phyloP scores from a whole-genome alignment of 2,329 filamentous ascomycete species.

The Pseudogymnoascus sp. region DNA sequence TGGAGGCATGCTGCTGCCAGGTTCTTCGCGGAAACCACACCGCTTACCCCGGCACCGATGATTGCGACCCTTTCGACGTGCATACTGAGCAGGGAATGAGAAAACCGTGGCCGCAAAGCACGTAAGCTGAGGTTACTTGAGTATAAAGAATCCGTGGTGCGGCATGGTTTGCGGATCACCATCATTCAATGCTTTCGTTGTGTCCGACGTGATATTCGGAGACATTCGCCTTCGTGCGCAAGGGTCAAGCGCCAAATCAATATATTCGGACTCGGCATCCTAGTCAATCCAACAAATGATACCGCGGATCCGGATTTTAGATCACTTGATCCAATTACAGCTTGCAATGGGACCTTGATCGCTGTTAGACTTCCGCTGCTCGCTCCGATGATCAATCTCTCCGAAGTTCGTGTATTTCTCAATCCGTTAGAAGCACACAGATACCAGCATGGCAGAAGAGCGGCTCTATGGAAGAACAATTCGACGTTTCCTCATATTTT shows the following conservation, averaged over 20 bases:
- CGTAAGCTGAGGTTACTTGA: background rate
- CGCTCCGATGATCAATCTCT: background rate
- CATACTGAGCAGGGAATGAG: background rate
- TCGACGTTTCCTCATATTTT: background rate
- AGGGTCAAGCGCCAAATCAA: background rate
- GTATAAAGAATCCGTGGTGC: background rate
- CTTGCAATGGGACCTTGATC: background rate
- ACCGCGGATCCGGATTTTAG: background rate
- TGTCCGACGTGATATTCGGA: background rate
- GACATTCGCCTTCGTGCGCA: background rate
- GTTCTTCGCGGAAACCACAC: conserved; percentile 39
- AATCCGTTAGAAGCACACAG: background rate
- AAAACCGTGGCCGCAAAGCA: background rate
- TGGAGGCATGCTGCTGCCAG: conserved; percentile 37
- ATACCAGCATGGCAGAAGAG: background rate
- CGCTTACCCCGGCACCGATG: conserved; percentile 44
- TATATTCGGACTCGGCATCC: background rate
- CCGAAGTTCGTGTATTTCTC: background rate
- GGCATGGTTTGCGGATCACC: background rate
- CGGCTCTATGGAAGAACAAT: background rate
- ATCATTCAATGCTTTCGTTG: background rate
- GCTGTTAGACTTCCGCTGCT: background rate
- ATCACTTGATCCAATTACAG: background rate
- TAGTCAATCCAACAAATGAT: background rate
- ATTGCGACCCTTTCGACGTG: conserved; percentile 32